Percentiles rank a stretch among this genome's conserved stretches.
Evolutionary conservation across 202 grass and related monocot species (phyloP).

Genomic region (Elaeis oleifera): DNA sequence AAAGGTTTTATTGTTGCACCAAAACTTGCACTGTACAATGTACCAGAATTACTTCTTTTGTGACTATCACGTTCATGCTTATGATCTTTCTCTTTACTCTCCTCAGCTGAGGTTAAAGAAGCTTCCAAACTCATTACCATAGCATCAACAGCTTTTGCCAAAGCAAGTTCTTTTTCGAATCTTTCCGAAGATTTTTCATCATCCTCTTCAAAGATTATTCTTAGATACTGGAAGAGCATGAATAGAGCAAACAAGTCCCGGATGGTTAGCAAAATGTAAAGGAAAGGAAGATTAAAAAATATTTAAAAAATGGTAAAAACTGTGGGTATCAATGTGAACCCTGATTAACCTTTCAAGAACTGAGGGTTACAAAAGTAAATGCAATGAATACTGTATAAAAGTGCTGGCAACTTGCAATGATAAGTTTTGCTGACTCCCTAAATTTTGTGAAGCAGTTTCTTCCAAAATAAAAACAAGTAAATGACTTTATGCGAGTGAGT

Average conservation of each 20-base stretch:
- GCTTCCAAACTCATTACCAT: constrained; percentile 63
- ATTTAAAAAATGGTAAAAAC: too few relatives aligned
- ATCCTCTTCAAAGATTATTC: constrained; percentile 73
- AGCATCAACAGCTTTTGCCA: constrained; percentile 59
- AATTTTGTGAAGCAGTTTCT: too few relatives aligned
- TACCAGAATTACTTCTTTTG: background rate
- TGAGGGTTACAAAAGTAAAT: too few relatives aligned
- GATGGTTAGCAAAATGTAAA: background rate
- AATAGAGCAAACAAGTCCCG: background rate
- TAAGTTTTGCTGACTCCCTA: too few relatives aligned
- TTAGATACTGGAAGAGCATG: constrained; percentile 43
- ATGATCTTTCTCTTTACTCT: constrained; percentile 14
- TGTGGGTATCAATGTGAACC: too few relatives aligned
- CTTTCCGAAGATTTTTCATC: constrained; percentile 39
- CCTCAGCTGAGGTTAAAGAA: background rate
- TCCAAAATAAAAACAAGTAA: too few relatives aligned
- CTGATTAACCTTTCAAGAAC: too few relatives aligned
- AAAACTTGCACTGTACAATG: background rate
- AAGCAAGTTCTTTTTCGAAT: constrained; percentile 50
- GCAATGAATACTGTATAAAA: too few relatives aligned
- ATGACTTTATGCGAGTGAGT: too few relatives aligned
- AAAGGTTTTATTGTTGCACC: background rate
- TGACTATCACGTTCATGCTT: background rate
- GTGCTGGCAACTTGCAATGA: too few relatives aligned
- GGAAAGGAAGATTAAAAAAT: background rate